These are phyloP conservation scores for Scheffersomyces spartinae DNA, from an alignment of 805 yeast species.

Conservation along the genomic window DNA sequence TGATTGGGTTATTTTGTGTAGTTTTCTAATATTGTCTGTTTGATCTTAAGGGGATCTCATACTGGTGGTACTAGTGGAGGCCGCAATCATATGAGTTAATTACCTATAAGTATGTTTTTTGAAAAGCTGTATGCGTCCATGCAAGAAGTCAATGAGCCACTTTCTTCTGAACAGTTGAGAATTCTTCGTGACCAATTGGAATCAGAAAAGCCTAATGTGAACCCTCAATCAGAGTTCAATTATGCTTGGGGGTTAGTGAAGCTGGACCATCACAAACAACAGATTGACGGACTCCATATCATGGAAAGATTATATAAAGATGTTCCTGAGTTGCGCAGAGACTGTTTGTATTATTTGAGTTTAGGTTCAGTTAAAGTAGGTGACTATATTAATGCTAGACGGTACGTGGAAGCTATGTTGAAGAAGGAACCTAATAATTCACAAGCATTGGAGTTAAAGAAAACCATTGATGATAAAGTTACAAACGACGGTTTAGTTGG, in stretches of 20 bases:
- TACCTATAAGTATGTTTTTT: no score
- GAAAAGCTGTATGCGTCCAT: no score
- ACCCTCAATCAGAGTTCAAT: conserved; percentile 81
- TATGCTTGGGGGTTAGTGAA: conserved; percentile 94
- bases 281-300: conserved; percentile 68
- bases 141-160: no score
- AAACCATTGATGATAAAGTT: conserved; percentile 72
- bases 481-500: conserved; percentile 86
- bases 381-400: conserved; percentile 74
- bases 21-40: no score
- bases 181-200: conserved; percentile 68
- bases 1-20: no score
- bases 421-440: conserved; percentile 74
- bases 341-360: conserved; percentile 77
- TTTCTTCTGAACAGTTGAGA: conserved; percentile 64
- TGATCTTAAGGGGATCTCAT: no score
- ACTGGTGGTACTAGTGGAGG: no score
- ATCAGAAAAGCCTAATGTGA: conserved; percentile 68
- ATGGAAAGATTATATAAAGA: conserved; percentile 61
- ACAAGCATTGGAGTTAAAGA: conserved; percentile 64
- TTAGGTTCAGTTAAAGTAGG: conserved; percentile 84
- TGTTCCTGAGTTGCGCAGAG: conserved; percentile 76
- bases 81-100: no score
- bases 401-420: conserved; percentile 71
- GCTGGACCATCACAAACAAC: conserved; percentile 49